These are phyloP conservation scores for Eucalyptus melliodora DNA, from an alignment of 345 rosid species.

Conservation along the genomic window DNA sequence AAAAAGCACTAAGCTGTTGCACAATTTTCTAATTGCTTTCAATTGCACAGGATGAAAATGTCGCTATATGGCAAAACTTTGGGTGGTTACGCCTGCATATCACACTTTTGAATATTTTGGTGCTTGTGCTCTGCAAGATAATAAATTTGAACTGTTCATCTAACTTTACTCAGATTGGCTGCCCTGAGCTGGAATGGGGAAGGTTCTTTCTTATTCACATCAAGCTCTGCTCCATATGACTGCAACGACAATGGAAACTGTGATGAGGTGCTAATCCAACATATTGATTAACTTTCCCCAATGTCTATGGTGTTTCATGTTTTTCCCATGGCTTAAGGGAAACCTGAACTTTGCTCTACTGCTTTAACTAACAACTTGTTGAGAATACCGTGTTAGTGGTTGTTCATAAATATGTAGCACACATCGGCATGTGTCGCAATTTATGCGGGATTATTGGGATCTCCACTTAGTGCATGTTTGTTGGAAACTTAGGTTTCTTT, in stretches of 20 bases:
- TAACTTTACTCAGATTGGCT: constrained; percentile 48
- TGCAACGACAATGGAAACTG: constrained; percentile 71
- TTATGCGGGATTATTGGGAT: neutral
- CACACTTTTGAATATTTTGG: neutral
- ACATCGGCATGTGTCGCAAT: neutral
- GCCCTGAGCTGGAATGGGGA: constrained; percentile 80
- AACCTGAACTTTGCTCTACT: neutral
- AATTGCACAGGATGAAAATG: neutral
- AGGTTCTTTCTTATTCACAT: constrained; percentile 83
- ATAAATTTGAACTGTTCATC: neutral
- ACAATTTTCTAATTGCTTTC: neutral
- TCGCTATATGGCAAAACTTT: neutral
- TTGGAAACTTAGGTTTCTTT: neutral
- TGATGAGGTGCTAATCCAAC: constrained; percentile 46
- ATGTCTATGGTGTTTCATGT: neutral
- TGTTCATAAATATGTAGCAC: neutral
- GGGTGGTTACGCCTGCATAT: neutral
- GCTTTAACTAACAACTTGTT: neutral
- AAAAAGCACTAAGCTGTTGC: neutral
- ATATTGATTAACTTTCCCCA: neutral
- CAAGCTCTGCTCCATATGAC: constrained; percentile 85
- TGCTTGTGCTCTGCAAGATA: neutral
- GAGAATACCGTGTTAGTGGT: neutral
- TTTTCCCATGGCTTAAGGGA: neutral
- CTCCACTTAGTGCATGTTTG: neutral